phyloP scores from a whole-genome alignment of 768 basidiomycete species.

The Agrocybe pediades region DNA sequence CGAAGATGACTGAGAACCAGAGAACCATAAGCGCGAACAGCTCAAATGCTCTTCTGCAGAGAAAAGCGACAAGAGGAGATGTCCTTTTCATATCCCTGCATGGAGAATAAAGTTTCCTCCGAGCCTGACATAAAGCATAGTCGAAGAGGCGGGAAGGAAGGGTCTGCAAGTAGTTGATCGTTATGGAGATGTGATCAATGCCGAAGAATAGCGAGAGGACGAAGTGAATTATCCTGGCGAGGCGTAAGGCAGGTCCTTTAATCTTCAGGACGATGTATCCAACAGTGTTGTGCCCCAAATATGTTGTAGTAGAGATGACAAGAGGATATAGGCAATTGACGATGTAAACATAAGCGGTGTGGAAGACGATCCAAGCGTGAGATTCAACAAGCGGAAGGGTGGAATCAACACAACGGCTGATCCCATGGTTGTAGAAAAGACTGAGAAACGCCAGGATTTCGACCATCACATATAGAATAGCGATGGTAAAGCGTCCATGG shows the following conservation, averaged over 20 bases:
- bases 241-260: not conserved
- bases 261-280: not conserved
- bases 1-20: not conserved
- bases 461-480: constrained; percentile 9
- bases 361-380: constrained; percentile 6
- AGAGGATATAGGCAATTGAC: not conserved
- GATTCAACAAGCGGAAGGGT: constrained; percentile 7
- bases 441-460: constrained; percentile 8
- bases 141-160: not conserved
- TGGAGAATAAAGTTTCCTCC: not conserved
- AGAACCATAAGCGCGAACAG: not conserved
- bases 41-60: not conserved
- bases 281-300: not conserved
- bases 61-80: not conserved
- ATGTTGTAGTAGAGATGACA: not conserved
- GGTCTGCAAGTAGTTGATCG: not conserved
- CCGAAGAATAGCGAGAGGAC: not conserved
- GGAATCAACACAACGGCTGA: constrained; percentile 2
- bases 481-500: constrained; percentile 10
- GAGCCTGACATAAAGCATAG: not conserved
- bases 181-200: not conserved
- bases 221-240: not conserved
- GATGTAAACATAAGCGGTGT: constrained; percentile 1
- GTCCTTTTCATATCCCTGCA: not conserved
- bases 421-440: constrained; percentile 6